Evolutionary conservation across 306 rosid genomes (phyloP).

Genomic region (Chamaecrista fasciculata): DNA sequence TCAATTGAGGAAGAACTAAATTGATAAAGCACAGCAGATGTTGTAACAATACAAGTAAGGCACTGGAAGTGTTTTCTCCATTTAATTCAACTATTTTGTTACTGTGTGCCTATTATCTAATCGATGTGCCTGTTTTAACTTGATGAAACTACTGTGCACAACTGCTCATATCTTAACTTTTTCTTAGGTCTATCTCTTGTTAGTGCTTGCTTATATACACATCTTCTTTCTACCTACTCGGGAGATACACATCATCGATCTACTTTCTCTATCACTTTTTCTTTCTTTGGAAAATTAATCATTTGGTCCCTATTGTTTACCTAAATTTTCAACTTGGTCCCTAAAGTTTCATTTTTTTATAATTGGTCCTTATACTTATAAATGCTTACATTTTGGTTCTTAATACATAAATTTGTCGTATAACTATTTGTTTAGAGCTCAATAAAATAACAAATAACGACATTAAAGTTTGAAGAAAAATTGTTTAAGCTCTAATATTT

Average conservation of each 20-base stretch:
- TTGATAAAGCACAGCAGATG: constrained; percentile 97
- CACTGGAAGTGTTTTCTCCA: not conserved
- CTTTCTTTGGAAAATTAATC: too few species aligned
- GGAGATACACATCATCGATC: constrained; percentile 66
- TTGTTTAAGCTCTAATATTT: too few species aligned
- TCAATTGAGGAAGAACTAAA: constrained; percentile 93
- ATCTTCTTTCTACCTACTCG: constrained; percentile 79
- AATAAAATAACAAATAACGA: too few species aligned
- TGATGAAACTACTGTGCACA: not conserved
- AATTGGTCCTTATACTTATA: too few species aligned
- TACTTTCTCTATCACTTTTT: constrained; percentile 63
- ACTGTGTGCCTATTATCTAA: constrained; percentile 7
- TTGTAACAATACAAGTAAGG: constrained; percentile 79
- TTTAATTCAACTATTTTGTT: constrained; percentile 11
- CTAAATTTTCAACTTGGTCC: too few species aligned
- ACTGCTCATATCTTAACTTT: constrained; percentile 32
- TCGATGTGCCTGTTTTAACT: constrained; percentile 21
- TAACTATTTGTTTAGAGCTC: too few species aligned
- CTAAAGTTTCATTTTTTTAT: too few species aligned
- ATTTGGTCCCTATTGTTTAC: too few species aligned
- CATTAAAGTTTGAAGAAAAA: too few species aligned
- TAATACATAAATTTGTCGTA: too few species aligned
- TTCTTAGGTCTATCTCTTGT: constrained; percentile 84
- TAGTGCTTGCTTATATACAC: constrained; percentile 89
- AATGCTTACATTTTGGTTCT: too few species aligned